Base-by-base conservation (phyloP, 495 filamentous ascomycete genomes). In the Aspergillus bertholletiae region DNA sequence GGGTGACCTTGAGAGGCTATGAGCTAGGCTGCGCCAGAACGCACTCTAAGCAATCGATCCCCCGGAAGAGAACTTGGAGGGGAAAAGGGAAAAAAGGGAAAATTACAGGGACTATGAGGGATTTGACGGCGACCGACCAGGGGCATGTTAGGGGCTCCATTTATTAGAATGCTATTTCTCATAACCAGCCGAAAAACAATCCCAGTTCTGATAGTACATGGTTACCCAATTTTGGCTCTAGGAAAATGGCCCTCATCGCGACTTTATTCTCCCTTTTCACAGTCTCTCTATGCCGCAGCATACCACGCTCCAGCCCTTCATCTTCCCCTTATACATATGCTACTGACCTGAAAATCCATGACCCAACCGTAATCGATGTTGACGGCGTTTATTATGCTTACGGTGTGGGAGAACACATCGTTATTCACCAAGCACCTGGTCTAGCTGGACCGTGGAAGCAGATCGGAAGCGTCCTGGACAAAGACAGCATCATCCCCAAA, bases 361-460 rank as follows among this genome's bases (percentile, higher is more conserved):
- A 77, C 48, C 74, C 74, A 9, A 75, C 60, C 27, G 74, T 77
- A 30, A 50, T 77, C 45, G 59, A 52, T 0, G 61, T 65, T 24
- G 65, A 57, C 2, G 58, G 64, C 46, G 63, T 52, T n/a, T 77
- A 64, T 49, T 75, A 74, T 55, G 55, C 69, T 13, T 77, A 75
- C 55, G 60, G 69, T 57, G 69, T 72, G 3, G 70, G 65, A 12
- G 49, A 65, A 8, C 64, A 68, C 27, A 71, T 77, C 46, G 30
- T 51, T 27, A 73, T 74, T 52, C 63, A 68, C 47, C 59, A 67
- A 2, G 70, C 74, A 0, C 61, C 73, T 0, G 54, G 40, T 20
- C 64, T 77, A 41, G 64, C 67, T 32, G 77, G 76, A 2, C 74
- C 75, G 9, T 79, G 73, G 75, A 60, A 52, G n/a, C 54, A 64